phyloP scores from a whole-genome alignment of 345 rosid genomes.

The Citrus trifoliata region DNA sequence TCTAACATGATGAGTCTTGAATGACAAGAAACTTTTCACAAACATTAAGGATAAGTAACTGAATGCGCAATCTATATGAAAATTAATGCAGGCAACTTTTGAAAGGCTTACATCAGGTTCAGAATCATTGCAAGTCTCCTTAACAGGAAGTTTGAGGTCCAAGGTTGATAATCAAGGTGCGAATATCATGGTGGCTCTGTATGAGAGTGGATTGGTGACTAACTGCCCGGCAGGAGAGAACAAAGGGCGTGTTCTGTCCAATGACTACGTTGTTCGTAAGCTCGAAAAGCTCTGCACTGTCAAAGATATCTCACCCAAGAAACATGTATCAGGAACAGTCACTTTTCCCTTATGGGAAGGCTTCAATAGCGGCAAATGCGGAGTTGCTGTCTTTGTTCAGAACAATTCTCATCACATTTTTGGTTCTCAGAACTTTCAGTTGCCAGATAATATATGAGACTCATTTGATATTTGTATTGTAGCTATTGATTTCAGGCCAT shows the following conservation, averaged over 20 bases:
- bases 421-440: conserved; percentile 61
- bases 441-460: conserved; percentile 55
- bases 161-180: conserved; percentile 57
- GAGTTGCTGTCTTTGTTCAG: conserved; percentile 61
- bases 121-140: conserved; percentile 51
- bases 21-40: background rate
- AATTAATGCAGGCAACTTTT: conserved; percentile 51
- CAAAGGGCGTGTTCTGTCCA: conserved; percentile 67
- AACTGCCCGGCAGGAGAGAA: conserved; percentile 72
- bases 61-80: background rate
- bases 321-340: conserved; percentile 59
- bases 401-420: conserved; percentile 62
- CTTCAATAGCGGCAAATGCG: conserved; percentile 66
- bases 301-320: conserved; percentile 57
- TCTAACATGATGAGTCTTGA: background rate
- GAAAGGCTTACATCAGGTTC: conserved; percentile 56
- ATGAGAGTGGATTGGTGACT: conserved; percentile 67
- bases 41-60: background rate
- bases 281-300: conserved; percentile 70
- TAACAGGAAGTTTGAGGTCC: conserved; percentile 53
- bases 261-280: conserved; percentile 75
- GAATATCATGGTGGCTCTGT: conserved; percentile 72
- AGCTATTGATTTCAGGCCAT: conserved; percentile 3
- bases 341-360: conserved; percentile 70
- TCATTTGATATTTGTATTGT: background rate